Evolutionary conservation across 148 eudicot species (phyloP).

Genomic region (Pharnaceum exiguum): DNA sequence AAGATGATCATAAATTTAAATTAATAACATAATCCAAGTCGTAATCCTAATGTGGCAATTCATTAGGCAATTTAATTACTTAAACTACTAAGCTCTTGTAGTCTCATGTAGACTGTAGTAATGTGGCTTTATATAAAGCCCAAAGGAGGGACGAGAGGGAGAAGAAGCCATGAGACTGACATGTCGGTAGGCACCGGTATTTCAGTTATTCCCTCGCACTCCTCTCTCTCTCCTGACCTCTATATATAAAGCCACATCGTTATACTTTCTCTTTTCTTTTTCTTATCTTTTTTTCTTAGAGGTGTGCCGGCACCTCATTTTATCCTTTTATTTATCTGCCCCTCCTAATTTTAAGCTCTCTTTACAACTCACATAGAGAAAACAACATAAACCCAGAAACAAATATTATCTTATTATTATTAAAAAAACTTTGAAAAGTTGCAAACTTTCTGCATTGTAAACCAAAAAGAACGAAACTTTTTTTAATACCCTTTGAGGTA

Average conservation of each 20-base stretch:
- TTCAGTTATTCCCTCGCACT: conserved; percentile 20
- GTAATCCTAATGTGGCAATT: no score
- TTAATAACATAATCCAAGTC: no score
- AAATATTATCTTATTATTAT: no score
- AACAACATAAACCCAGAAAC: conserved; percentile 1
- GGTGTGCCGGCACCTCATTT: conserved; percentile 8
- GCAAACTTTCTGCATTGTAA: neutral
- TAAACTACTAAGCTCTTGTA: no score
- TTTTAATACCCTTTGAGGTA: conserved; percentile 17
- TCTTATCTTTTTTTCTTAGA: conserved; percentile 11
- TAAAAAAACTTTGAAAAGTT: conserved; percentile 3
- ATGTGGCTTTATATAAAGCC: no score
- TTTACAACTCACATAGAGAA: neutral
- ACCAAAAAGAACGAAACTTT: neutral
- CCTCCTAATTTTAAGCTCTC: conserved; percentile 17
- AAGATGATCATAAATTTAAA: no score
- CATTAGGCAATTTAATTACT: no score
- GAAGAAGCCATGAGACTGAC: no score
- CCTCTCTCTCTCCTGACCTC: neutral
- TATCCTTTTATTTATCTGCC: conserved; percentile 16
- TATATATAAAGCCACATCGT: no score
- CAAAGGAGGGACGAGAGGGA: no score
- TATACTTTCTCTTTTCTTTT: no score
- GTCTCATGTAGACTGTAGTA: no score
- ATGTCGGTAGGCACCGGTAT: conserved; percentile 31